These are phyloP conservation scores for Excoecaria cochinchinensis DNA, from an alignment of 345 rosid species.

Conservation along the genomic window DNA sequence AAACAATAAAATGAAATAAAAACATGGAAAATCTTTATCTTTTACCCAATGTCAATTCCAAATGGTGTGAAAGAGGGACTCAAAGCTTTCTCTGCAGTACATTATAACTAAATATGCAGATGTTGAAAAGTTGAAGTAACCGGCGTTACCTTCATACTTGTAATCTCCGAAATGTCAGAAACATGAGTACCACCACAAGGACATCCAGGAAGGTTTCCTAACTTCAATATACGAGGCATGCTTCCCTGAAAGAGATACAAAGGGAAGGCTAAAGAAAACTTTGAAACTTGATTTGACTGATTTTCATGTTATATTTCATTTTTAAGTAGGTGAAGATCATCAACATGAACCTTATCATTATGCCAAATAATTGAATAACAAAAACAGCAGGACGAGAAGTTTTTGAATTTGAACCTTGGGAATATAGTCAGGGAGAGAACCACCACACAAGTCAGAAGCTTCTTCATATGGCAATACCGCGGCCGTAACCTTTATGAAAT, in stretches of 20 bases:
- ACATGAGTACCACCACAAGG: constrained; percentile 97
- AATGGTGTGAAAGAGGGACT: too few species aligned
- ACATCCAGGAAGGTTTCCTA: constrained; percentile 69
- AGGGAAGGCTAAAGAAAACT: background rate
- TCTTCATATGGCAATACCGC: constrained; percentile 59
- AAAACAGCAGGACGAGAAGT: background rate
- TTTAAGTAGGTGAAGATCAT: background rate
- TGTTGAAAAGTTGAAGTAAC: constrained; percentile 3
- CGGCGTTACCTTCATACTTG: constrained; percentile 55
- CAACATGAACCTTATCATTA: too few species aligned
- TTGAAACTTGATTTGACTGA: background rate
- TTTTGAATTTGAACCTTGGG: constrained; percentile 44
- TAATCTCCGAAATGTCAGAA: constrained; percentile 64
- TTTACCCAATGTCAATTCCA: background rate
- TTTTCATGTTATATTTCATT: background rate
- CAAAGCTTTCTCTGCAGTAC: background rate
- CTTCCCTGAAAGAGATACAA: constrained; percentile 50
- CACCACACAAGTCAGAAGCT: constrained; percentile 71
- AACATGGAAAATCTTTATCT: background rate
- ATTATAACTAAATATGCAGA: background rate
- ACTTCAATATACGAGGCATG: constrained; percentile 67
- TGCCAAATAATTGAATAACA: background rate
- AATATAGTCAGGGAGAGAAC: constrained; percentile 81
- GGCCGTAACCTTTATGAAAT: constrained; percentile 48
- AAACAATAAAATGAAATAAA: background rate